These are phyloP conservation scores for Aspergillus fijiensis DNA, from an alignment of 2,329 filamentous ascomycete genomes.

Conservation along the genomic window DNA sequence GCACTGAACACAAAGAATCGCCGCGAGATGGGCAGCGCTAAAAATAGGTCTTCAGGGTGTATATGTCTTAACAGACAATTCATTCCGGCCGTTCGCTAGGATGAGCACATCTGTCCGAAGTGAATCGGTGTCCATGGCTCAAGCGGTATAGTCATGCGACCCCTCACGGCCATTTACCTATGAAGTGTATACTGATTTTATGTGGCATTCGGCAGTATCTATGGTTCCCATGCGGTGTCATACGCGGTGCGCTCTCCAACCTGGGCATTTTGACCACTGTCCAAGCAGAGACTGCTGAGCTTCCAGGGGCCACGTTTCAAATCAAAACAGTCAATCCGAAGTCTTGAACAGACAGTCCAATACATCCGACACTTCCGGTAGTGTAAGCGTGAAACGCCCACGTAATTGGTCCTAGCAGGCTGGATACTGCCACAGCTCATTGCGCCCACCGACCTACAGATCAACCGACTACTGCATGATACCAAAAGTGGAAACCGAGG, in stretches of 20 bases:
- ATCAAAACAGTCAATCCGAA: conserved; percentile 80
- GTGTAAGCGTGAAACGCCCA: not conserved
- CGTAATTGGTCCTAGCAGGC: not conserved
- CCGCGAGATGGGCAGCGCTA: not conserved
- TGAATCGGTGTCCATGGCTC: conserved; percentile 70
- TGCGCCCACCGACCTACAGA: not conserved
- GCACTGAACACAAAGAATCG: conserved; percentile 19
- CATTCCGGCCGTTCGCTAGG: conserved; percentile 81
- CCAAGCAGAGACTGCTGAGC: conserved; percentile 81
- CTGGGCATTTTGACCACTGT: conserved; percentile 89
- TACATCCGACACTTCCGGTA: not conserved
- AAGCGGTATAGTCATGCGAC: conserved; percentile 61
- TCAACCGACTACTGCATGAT: not conserved
- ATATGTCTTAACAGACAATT: conserved; percentile 91
- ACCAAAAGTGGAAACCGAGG: not conserved
- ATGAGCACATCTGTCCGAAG: conserved; percentile 82
- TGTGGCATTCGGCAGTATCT: conserved; percentile 63
- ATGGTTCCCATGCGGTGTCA: conserved; percentile 91
- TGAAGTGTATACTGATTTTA: not conserved
- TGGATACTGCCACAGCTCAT: too few relatives aligned
- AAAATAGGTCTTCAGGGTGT: conserved; percentile 62
- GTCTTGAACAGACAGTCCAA: conserved; percentile 47
- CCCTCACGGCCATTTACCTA: not conserved
- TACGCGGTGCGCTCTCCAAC: conserved; percentile 86
- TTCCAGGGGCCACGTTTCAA: conserved; percentile 90